Conservation (phyloP, 495 filamentous ascomycete species). For the Neurospora sp. region DNA sequence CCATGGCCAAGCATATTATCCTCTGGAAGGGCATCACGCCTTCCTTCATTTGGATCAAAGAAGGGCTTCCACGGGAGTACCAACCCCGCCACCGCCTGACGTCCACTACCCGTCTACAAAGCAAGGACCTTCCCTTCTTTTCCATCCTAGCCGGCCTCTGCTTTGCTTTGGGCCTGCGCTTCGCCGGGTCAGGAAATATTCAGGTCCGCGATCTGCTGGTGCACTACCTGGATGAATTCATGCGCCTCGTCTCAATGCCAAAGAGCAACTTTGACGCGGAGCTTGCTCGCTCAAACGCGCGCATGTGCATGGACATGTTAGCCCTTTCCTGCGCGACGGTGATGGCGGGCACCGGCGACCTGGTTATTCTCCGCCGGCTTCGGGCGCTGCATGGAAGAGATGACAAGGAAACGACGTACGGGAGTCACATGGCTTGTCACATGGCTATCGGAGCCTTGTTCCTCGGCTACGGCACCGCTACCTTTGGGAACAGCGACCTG, state of each 20-base stretch:
- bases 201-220: slow-evolving; percentile 71
- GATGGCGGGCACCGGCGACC: slow-evolving; percentile 92
- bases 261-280: slow-evolving; percentile 68
- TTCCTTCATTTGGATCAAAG: slow-evolving; percentile 58
- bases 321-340: slow-evolving; percentile 74
- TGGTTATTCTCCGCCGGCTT: slow-evolving; percentile 79
- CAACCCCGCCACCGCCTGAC: slow-evolving; percentile 43
- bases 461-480: slow-evolving; percentile 81
- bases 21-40: slow-evolving; percentile 80
- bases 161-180: slow-evolving; percentile 73
- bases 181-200: slow-evolving; percentile 68
- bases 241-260: slow-evolving; percentile 60
- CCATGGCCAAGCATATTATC: slow-evolving; percentile 83
- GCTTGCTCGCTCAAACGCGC: slow-evolving; percentile 67
- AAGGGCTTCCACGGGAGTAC: slow-evolving; percentile 61
- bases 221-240: slow-evolving; percentile 78
- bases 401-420: slow-evolving; percentile 75
- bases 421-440: slow-evolving; percentile 86
- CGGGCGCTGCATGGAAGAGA: slow-evolving; percentile 82
- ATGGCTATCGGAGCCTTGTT: slow-evolving; percentile 88
- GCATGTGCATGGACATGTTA: slow-evolving; percentile 81
- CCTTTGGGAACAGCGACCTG: slow-evolving; percentile 80
- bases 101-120: slow-evolving; percentile 46
- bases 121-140: slow-evolving; percentile 79
- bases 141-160: slow-evolving; percentile 87